A percentile compares a stretch with the other conserved stretches of the same genome.
phyloP scores from a whole-genome alignment of 2,329 filamentous ascomycete species.

The Cercospora zeae-maydis region DNA sequence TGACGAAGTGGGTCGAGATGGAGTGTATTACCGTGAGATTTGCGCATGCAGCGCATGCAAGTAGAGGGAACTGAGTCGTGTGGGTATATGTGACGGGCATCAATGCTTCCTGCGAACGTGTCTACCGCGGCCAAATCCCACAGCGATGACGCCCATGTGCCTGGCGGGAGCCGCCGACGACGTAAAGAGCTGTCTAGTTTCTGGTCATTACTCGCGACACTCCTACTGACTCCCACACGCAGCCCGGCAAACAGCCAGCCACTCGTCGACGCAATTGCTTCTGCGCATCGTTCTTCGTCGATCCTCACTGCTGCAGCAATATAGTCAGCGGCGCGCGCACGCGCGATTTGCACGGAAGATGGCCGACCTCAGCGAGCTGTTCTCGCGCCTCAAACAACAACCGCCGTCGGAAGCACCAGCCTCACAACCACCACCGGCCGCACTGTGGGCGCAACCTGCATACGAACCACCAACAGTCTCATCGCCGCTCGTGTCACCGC shows the following conservation, averaged over 20 bases:
- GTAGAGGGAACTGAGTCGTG: neutral
- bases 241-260: neutral
- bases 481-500: constrained; percentile 57
- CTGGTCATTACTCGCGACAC: neutral
- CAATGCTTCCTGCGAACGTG: neutral
- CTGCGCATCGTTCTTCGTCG: constrained; percentile 1
- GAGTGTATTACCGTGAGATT: neutral
- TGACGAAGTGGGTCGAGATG: neutral
- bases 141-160: neutral
- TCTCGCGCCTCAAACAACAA: constrained; percentile 41
- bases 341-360: constrained; percentile 28
- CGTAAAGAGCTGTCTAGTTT: neutral
- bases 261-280: constrained; percentile 1
- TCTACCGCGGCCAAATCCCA: neutral
- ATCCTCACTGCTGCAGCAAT: neutral
- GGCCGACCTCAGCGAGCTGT: constrained; percentile 45
- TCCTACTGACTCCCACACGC: neutral
- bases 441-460: constrained; percentile 17
- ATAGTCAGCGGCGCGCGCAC: constrained; percentile 15
- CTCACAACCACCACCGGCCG: constrained; percentile 38
- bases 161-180: neutral
- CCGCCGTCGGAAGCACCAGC: constrained; percentile 18
- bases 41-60: neutral
- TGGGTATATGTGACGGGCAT: neutral
- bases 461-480: constrained; percentile 58